Evolutionary conservation across 495 filamentous ascomycete genomes (phyloP).

Genomic region (Aspergillus indologenus): DNA sequence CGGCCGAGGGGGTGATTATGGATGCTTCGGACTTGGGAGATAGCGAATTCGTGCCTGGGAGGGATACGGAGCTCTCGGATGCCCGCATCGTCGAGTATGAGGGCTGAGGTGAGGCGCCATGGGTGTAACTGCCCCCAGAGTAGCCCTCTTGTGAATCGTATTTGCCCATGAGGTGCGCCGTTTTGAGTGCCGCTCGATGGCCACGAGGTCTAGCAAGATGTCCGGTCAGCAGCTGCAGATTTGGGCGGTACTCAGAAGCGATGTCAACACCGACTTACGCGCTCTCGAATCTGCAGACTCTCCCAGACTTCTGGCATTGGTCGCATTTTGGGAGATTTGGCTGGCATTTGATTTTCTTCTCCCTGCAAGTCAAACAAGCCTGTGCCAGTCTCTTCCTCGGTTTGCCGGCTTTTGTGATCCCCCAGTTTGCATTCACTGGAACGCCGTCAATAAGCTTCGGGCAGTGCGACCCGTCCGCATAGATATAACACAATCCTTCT

Average conservation of each 20-base stretch:
- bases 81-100: slow-evolving; percentile 35
- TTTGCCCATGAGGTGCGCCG: slow-evolving; percentile 24
- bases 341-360: slow-evolving; percentile 97
- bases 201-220: slow-evolving; percentile 33
- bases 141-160: slow-evolving; percentile 26
- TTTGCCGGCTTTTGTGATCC: slow-evolving; percentile 88
- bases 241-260: not conserved
- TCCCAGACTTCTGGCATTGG: slow-evolving; percentile 86
- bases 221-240: slow-evolving; percentile 10
- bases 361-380: slow-evolving; percentile 84
- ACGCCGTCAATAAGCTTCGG: slow-evolving; percentile 83
- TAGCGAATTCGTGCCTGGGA: slow-evolving; percentile 34
- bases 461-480: slow-evolving; percentile 81
- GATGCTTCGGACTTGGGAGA: slow-evolving; percentile 37
- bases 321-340: slow-evolving; percentile 80
- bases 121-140: slow-evolving; percentile 14
- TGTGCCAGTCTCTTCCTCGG: slow-evolving; percentile 85
- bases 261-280: slow-evolving; percentile 61
- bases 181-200: slow-evolving; percentile 31
- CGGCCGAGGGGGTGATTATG: slow-evolving; percentile 29
- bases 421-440: slow-evolving; percentile 86
- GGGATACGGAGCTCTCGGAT: slow-evolving; percentile 35
- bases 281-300: slow-evolving; percentile 80
- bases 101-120: slow-evolving; percentile 34
- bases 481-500: slow-evolving; percentile 81